Evolutionary conservation across 2,329 filamentous ascomycete genomes (phyloP).

Genomic region (Pestalotiopsis sp.): DNA sequence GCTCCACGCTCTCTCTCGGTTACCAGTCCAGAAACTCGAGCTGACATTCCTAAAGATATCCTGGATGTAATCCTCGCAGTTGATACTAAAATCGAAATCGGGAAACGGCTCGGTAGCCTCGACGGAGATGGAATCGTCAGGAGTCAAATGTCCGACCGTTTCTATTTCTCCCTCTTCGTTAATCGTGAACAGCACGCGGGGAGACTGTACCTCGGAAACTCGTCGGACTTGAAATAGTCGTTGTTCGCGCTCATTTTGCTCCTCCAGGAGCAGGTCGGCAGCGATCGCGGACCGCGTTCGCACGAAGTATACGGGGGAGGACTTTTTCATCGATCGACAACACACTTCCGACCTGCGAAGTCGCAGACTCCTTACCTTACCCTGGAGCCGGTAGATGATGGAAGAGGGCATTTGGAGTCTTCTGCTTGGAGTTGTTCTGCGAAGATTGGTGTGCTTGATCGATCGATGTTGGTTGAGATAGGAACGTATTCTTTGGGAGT

Average conservation of each 20-base stretch:
- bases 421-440: background rate
- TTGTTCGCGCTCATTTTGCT: background rate
- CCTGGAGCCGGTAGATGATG: background rate
- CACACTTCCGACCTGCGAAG: background rate
- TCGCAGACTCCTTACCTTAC: background rate
- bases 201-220: too few relatives aligned
- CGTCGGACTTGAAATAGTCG: too few relatives aligned
- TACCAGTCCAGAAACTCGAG: background rate
- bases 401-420: background rate
- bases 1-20: background rate
- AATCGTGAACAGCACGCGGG: background rate
- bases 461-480: background rate
- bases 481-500: background rate
- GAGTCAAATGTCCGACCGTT: background rate
- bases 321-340: background rate
- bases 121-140: background rate
- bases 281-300: background rate
- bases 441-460: background rate
- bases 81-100: background rate
- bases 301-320: background rate
- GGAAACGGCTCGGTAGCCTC: background rate
- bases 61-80: background rate
- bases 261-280: background rate
- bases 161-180: background rate
- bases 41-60: background rate